Base-by-base conservation (phyloP, 176 grass and related monocot species). In the Aegilops umbellulata region DNA sequence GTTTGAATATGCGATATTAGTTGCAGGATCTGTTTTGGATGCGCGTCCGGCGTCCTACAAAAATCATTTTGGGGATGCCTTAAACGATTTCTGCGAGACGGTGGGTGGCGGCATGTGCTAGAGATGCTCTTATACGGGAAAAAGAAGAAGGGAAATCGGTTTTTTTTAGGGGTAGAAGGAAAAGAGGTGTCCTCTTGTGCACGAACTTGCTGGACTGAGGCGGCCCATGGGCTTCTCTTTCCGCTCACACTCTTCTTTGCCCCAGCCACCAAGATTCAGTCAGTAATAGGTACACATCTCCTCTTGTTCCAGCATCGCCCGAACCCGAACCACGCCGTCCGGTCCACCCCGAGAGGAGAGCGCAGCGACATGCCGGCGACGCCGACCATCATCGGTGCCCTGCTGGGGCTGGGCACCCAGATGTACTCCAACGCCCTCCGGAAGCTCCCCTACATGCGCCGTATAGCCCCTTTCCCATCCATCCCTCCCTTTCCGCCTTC, bases 381-480 rank as follows among this genome's bases (percentile, higher is more conserved):
- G 66, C 78, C 92, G 84, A 98, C 97, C 78, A 86, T 90, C 84
- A 90, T 95, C 73, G 97, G 97, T 38, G 90, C 90, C 86, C 94
- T 98, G 15, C 86, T 95, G 82, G 92, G 97, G 26, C 60, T 95
- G 32, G 86, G 93, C 79, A 92, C 94, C 47, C 90, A 98, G 92
- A 82, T 99, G 94, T 99, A 99, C 85, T 99, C 97, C 88, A 99
- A 99, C 88, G 94, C 90, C 88, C 97, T 99, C 70, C 97, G 97
- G 60, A 98, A 98, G 88, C 86, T 98, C 42, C 96, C 93, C 24
- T 94, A 95, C 86, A 98, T 98, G 93, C 90, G 94, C 86, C 97
- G 96, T 98, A 79, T 36, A 4, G 36, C 14, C 44, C 22, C 23
- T 5, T 13, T 2, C 23, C 61, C 64, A 15, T 60, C 20, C 3